Evolutionary conservation across 352 stramenopile species (phyloP).

Genomic region (Globisporangium ultimum): DNA sequence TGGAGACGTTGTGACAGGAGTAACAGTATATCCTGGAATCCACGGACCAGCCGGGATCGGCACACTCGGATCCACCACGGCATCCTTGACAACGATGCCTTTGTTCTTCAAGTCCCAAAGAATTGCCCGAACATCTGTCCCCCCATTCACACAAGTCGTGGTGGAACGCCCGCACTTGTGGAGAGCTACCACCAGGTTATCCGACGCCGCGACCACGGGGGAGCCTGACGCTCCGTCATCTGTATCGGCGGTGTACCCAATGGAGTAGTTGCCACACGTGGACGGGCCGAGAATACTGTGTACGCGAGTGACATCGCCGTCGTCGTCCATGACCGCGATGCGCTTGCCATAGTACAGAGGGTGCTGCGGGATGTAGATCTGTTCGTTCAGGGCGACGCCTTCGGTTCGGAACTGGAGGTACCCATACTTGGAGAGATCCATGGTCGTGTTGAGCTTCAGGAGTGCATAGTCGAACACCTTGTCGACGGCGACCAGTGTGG

Average conservation of each 20-base stretch:
- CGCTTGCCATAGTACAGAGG: slow-evolving; percentile 28
- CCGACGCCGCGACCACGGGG: not conserved
- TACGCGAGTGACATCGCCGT: not conserved
- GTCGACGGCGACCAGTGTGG: slow-evolving; percentile 22
- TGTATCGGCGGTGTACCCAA: not conserved
- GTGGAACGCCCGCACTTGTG: not conserved
- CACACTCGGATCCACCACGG: not conserved
- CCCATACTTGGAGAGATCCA: slow-evolving; percentile 26
- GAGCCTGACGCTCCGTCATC: not conserved
- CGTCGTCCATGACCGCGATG: slow-evolving; percentile 23
- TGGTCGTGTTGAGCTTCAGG: slow-evolving; percentile 27
- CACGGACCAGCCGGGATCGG: slow-evolving; percentile 7
- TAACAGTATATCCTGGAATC: slow-evolving; percentile 4
- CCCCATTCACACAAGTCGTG: slow-evolving; percentile 1
- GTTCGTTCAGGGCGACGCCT: slow-evolving; percentile 17
- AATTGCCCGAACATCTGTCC: slow-evolving; percentile 3
- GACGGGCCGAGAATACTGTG: not conserved
- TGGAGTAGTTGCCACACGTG: not conserved
- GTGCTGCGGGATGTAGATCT: slow-evolving; percentile 31
- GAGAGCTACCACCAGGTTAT: not conserved
- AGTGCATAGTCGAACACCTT: slow-evolving; percentile 38
- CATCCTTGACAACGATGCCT: not conserved
- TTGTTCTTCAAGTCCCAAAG: slow-evolving; percentile 3
- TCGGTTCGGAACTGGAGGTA: slow-evolving; percentile 28
- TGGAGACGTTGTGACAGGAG: no score